A percentile compares a stretch with the other conserved stretches of the same genome.
Evolutionary conservation across 495 filamentous ascomycete genomes (phyloP).

Genomic region (Aspergillus mulundensis): DNA sequence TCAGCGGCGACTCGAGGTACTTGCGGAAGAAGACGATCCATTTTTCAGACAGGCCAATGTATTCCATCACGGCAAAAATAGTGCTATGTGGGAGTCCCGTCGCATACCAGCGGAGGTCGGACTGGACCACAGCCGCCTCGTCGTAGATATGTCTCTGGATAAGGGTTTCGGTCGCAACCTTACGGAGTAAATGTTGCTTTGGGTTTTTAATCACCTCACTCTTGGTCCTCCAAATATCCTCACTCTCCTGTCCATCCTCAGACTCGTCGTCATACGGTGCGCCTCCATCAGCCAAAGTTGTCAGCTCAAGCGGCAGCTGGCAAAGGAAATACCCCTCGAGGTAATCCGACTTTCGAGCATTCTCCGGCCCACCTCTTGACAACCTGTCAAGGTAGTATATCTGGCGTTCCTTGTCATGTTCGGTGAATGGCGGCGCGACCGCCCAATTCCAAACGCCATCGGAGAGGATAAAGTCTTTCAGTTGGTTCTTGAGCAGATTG

Average conservation of each 20-base stretch:
- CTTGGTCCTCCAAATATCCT: constrained; percentile 4
- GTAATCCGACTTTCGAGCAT: constrained; percentile 23
- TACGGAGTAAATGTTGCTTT: constrained; percentile 54
- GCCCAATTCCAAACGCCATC: constrained; percentile 42
- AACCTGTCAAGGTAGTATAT: constrained; percentile 22
- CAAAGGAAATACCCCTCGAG: constrained; percentile 40
- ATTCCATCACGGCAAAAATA: constrained; percentile 44
- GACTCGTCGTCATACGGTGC: constrained; percentile 12
- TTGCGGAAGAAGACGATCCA: constrained; percentile 55
- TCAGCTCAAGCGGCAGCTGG: constrained; percentile 28
- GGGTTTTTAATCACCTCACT: constrained; percentile 34
- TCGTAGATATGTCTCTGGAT: constrained; percentile 47
- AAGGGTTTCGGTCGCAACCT: constrained; percentile 52
- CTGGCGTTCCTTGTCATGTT: constrained; percentile 20
- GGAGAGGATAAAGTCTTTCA: constrained; percentile 38
- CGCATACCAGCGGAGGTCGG: constrained; percentile 49
- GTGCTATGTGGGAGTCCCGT: constrained; percentile 53
- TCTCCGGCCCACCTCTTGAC: constrained; percentile 10
- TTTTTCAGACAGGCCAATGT: constrained; percentile 47
- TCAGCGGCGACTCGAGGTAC: constrained; percentile 53
- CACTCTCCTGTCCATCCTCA: constrained; percentile 6
- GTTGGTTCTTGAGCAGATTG: constrained; percentile 43
- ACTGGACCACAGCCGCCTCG: constrained; percentile 51
- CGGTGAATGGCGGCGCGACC: constrained; percentile 16
- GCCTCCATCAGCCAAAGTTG: constrained; percentile 10